A percentile compares a stretch with the other conserved stretches of the same genome.
These are phyloP conservation scores for Bidens hawaiensis DNA, from an alignment of 140 eudicot species.

Conservation along the genomic window DNA sequence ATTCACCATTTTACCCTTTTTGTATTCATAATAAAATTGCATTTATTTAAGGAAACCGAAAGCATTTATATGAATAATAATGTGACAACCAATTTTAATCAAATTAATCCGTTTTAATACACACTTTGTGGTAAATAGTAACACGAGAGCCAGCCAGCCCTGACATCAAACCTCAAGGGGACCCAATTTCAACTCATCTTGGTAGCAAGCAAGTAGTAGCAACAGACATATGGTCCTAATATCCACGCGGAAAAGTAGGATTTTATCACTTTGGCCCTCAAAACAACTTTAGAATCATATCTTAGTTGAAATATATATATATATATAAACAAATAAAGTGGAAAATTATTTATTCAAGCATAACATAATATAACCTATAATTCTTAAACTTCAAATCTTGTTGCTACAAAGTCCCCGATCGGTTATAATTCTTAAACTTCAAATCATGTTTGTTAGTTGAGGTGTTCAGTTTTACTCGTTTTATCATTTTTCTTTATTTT, in stretches of 20 bases:
- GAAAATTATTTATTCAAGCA: not conserved
- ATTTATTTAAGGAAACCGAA: not conserved
- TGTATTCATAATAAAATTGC: not conserved
- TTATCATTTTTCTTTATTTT: too few relatives aligned
- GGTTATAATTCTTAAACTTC: too few relatives aligned
- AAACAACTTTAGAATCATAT: not conserved
- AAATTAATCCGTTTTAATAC: not conserved
- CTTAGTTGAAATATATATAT: not conserved
- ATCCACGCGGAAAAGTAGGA: conserved; percentile 3
- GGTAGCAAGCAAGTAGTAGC: not conserved
- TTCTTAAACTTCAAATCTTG: not conserved
- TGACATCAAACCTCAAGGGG: conserved; percentile 3
- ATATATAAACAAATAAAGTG: not conserved
- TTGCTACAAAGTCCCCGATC: too few relatives aligned
- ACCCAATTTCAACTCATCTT: conserved; percentile 4
- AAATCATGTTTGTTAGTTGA: too few relatives aligned
- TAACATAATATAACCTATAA: not conserved
- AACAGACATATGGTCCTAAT: conserved; percentile 17
- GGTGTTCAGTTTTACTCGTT: too few relatives aligned
- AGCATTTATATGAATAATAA: not conserved
- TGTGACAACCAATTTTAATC: not conserved
- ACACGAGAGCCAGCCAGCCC: not conserved
- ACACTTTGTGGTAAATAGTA: not conserved
- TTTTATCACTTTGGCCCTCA: not conserved
- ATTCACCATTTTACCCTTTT: too few relatives aligned